These are phyloP conservation scores for Neofusicoccum kwambonambiense DNA, from an alignment of 2,329 filamentous ascomycete species.

Conservation along the genomic window DNA sequence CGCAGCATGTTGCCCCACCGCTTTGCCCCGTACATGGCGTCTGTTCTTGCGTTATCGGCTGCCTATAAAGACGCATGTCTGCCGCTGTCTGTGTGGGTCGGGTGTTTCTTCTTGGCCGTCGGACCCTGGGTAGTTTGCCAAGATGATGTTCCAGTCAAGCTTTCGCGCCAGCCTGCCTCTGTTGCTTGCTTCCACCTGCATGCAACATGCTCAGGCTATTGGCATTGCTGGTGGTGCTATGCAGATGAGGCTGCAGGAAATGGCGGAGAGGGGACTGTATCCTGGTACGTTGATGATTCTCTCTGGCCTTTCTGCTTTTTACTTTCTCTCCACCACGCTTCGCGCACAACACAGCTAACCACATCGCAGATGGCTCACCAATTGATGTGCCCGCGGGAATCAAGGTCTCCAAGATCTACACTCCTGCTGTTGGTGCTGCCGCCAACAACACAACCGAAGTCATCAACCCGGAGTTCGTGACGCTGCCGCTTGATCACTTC, in stretches of 20 bases:
- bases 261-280: conserved; percentile 3
- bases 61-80: neutral
- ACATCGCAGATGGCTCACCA: neutral
- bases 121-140: neutral
- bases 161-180: neutral
- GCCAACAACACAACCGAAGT: conserved; percentile 4
- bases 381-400: neutral
- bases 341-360: neutral
- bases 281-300: neutral
- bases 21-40: neutral
- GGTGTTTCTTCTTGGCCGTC: neutral
- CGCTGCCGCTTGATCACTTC: conserved; percentile 39
- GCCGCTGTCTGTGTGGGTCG: neutral
- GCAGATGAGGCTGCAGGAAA: neutral
- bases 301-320: neutral
- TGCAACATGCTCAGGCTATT: neutral
- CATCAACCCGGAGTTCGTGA: conserved; percentile 30
- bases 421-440: neutral
- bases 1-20: neutral
- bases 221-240: neutral
- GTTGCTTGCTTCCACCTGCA: conserved; percentile 2
- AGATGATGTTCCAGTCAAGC: neutral
- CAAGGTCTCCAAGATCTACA: conserved; percentile 1
- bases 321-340: neutral
- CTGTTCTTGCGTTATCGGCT: neutral